phyloP scores from a whole-genome alignment of 192 early-diverging fungal species.

The Phlyctochytrium arcticum region DNA sequence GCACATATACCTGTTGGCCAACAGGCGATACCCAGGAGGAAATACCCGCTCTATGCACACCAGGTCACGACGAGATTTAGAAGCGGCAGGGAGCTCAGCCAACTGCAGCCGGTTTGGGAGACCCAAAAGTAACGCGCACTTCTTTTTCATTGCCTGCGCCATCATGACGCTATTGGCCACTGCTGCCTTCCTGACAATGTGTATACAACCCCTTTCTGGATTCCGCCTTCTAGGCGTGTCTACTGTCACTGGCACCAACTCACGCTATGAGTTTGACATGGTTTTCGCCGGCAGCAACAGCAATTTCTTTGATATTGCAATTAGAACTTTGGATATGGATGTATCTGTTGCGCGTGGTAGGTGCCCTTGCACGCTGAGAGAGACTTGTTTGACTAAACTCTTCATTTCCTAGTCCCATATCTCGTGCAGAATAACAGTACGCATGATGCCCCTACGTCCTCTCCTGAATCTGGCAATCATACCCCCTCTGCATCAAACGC shows the following conservation, averaged over 20 bases:
- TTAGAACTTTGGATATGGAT: constrained; percentile 6
- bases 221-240: neutral
- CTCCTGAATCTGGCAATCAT: neutral
- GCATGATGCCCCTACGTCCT: neutral
- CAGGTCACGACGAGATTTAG: neutral
- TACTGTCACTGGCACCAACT: neutral
- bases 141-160: neutral
- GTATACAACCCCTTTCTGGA: constrained; percentile 6
- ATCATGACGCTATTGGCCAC: neutral
- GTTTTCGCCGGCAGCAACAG: neutral
- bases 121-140: neutral
- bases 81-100: neutral
- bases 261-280: constrained; percentile 11
- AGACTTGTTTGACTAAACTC: neutral
- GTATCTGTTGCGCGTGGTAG: constrained; percentile 13
- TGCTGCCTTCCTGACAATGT: neutral
- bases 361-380: neutral
- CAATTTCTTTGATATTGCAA: neutral
- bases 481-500: neutral
- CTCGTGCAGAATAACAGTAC: no score
- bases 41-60: no score
- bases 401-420: neutral
- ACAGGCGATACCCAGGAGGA: neutral
- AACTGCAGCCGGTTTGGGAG: neutral
- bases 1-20: neutral